Percentiles rank a stretch among this genome's conserved stretches.
Conservation (phyloP, 768 basidiomycete genomes). For the Pisolithus sp. region DNA sequence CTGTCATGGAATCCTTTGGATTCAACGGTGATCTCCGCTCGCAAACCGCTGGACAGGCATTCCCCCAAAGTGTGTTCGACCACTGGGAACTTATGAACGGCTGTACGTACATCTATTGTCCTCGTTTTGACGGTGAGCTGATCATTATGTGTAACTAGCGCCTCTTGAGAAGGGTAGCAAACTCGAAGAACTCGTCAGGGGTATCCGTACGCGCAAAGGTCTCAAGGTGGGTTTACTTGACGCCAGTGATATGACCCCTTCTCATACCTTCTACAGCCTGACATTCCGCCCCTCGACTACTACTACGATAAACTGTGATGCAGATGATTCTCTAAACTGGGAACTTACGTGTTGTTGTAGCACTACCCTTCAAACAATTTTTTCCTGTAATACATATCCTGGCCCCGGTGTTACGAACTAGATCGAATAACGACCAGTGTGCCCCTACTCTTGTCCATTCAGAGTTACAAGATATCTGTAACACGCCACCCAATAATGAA, state of each 20-base stretch:
- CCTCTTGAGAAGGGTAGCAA: slow-evolving; percentile 89
- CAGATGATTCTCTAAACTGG: slow-evolving; percentile 3
- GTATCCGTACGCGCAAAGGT: slow-evolving; percentile 89
- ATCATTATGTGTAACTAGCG: slow-evolving; percentile 32
- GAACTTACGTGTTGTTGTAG: slow-evolving; percentile 15
- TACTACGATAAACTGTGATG: slow-evolving; percentile 91
- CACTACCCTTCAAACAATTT: slow-evolving; percentile 9
- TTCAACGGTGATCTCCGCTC: slow-evolving; percentile 96
- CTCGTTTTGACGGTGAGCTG: neutral
- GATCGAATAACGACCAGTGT: neutral
- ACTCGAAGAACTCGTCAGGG: slow-evolving; percentile 75
- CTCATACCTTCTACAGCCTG: slow-evolving; percentile 47
- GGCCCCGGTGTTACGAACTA: neutral
- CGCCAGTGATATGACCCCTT: slow-evolving; percentile 8
- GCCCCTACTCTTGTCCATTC: too few relatives aligned
- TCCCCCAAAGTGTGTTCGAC: slow-evolving; percentile 94
- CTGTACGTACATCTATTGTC: slow-evolving; percentile 40
- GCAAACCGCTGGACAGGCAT: slow-evolving; percentile 93
- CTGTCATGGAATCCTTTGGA: slow-evolving; percentile 89
- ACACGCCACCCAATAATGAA: too few relatives aligned
- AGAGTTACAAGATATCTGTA: too few relatives aligned
- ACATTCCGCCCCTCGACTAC: slow-evolving; percentile 78
- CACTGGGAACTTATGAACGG: slow-evolving; percentile 87
- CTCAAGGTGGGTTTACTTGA: slow-evolving; percentile 57
- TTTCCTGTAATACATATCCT: slow-evolving; percentile 8